Base-by-base conservation (phyloP, 2,329 filamentous ascomycete species). In the Penicillium olsonii region DNA sequence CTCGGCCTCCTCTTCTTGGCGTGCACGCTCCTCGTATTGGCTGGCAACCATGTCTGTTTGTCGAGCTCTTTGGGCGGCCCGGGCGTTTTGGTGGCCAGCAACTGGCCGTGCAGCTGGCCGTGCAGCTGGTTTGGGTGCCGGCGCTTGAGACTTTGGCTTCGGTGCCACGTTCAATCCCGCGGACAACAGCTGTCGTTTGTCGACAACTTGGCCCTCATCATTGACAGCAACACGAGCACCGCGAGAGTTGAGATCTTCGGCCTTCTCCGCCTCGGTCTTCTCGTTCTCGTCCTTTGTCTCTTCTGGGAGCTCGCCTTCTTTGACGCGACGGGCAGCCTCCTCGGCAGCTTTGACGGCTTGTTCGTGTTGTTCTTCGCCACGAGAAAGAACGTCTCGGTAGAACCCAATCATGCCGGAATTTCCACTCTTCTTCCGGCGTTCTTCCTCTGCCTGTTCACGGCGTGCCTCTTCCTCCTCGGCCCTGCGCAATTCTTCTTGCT, bases 131-230 rank as follows among this genome's bases (percentile, higher is more conserved):
- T 55, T 47, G 26, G 59, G 46, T 18, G 54, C 57, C 40, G 57
- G 42, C 14, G 56, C 43, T n/a, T 57, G 50, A 8, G 57, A 39
- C 57, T 81, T 82, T 4, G 77, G 76, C 52, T 82, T 83, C 2
- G 77, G 73, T 2, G 78, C 78, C 31, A 85, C 75, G 57, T 87
- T 87, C 41, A 87, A 67, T 17, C 84, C 84, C 3, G 83, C 84
- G 24, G 75, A 74, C 8, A 87, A 75, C 2, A 87, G 68, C 59
- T 86, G 82, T 6, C 83, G 75, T 66, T 85, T 85, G 59, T 87
- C 84, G 24, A 82, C 79, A 8, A 87, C 76, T 55, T 85, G 78
- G 2, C 84, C 84, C 35, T 87, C 84, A 31, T 87, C 84, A 54
- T 85, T 85, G 53, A 85, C 60, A 10, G 78, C 72, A 37, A 86